Conservation (phyloP, 306 rosid species). For the Abrus pulchellus region DNA sequence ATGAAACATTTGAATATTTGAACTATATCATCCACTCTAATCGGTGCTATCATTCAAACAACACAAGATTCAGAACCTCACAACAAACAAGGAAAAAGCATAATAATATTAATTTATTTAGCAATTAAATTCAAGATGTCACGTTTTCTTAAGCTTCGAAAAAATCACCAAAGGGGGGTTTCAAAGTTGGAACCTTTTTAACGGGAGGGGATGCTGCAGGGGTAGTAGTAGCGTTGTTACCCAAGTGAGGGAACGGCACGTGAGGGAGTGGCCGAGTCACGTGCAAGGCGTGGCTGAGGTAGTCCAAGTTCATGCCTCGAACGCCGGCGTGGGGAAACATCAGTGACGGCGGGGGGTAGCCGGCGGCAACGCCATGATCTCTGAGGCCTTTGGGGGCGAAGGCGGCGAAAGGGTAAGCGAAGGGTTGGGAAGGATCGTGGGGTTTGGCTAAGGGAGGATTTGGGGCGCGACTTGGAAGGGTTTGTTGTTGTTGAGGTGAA, state of each 20-base stretch:
- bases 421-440: constrained; percentile 49
- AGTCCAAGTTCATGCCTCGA: constrained; percentile 58
- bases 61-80: not conserved
- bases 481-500: constrained; percentile 54
- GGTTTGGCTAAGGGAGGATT: constrained; percentile 48
- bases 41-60: not conserved
- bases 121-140: no score
- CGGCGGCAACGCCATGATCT: not conserved
- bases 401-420: constrained; percentile 67
- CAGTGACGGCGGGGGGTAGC: constrained; percentile 48
- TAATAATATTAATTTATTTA: not conserved
- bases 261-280: constrained; percentile 56
- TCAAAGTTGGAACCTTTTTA: constrained; percentile 56
- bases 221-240: constrained; percentile 10
- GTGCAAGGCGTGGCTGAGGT: constrained; percentile 55
- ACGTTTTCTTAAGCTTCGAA: no score
- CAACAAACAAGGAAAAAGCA: constrained; percentile 6
- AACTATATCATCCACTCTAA: constrained; percentile 14
- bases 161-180: not conserved
- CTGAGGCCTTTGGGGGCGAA: constrained; percentile 52
- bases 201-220: constrained; percentile 47
- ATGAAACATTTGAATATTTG: not conserved
- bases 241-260: constrained; percentile 53
- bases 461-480: constrained; percentile 52
- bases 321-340: constrained; percentile 52